Base-by-base conservation (phyloP, 1,284 basidiomycete species). In the Moesziomyces parantarcticus region DNA sequence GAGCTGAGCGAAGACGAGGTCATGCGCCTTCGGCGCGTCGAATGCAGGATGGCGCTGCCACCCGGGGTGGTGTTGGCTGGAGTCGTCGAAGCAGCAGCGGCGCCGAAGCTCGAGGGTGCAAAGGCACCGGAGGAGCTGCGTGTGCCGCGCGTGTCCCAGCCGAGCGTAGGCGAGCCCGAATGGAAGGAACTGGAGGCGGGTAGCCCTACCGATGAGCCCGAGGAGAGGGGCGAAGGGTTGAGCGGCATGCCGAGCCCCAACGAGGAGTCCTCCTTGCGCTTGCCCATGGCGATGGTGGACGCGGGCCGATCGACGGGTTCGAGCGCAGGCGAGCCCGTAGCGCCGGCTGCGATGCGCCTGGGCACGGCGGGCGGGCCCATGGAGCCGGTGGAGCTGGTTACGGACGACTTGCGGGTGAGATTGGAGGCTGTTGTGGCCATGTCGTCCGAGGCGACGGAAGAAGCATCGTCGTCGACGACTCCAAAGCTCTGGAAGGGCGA, bases 281-380 rank as follows among this genome's bases (percentile, higher is more conserved):
- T 74, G 49, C 66, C 61, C 51, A 65, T 68, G 8, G 65, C 61
- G 36, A 65, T 68, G 41, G 61, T 61, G 10, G 71, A 74, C 14
- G 49, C 26, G 5, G 64, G 57, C 18, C 59, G 64, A 23, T 73
- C 69, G 32, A 52, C 36, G 11, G 60, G 59, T 20, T 66, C 64
- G n/a, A 60, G 53, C 4, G 55, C 65, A 6, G 61, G 57, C 22
- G 61, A 65, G 50, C 54, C 54, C 7, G 48, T 51, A 3, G 47
- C 58, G 14, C 50, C 61, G 21, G 39, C 55, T 32, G 50, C 58
- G 21, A 61, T 50, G 50, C 71, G 60, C 11, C 65, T 53, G 32
- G 71, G 71, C 5, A 74, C 36, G 7, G 66, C 61, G 3, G 71
- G 71, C 14, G 71, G 71, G 36, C 71, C 71, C 71, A 74, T 74